Percentiles rank a stretch among this genome's conserved stretches.
Conservation (phyloP, 345 rosid genomes). For the Dipteronia dyeriana region DNA sequence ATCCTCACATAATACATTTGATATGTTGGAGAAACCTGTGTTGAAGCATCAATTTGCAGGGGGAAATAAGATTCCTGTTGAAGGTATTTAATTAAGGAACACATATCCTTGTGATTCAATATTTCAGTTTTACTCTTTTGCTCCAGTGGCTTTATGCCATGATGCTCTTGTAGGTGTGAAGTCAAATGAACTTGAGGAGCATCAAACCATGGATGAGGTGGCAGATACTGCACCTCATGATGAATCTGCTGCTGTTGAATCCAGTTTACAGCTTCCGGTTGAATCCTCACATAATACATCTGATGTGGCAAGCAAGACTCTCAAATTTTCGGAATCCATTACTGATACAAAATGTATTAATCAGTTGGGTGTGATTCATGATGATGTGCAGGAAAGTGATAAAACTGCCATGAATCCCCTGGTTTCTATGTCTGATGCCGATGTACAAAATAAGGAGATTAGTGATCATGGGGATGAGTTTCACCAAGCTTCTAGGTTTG, state of each 20-base stretch:
- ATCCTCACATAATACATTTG: conserved; percentile 34
- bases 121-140: background rate
- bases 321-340: background rate
- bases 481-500: background rate
- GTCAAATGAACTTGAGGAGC: conserved; percentile 27
- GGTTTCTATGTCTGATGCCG: background rate
- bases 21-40: conserved; percentile 75
- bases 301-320: conserved; percentile 21
- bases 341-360: background rate
- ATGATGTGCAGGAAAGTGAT: conserved; percentile 17
- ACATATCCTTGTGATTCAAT: background rate
- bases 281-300: conserved; percentile 29
- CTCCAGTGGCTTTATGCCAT: too few species aligned
- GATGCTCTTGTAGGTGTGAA: conserved; percentile 5
- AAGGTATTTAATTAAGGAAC: conserved; percentile 40
- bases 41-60: conserved; percentile 27
- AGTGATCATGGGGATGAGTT: conserved; percentile 13
- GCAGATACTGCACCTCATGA: conserved; percentile 19
- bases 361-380: background rate
- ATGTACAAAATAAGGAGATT: conserved; percentile 6
- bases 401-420: background rate
- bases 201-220: conserved; percentile 16
- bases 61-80: conserved; percentile 21
- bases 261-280: conserved; percentile 26
- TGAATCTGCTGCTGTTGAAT: conserved; percentile 35